These are phyloP conservation scores for Syzygium syzygioides DNA, from an alignment of 441 rosid genomes.

Conservation along the genomic window DNA sequence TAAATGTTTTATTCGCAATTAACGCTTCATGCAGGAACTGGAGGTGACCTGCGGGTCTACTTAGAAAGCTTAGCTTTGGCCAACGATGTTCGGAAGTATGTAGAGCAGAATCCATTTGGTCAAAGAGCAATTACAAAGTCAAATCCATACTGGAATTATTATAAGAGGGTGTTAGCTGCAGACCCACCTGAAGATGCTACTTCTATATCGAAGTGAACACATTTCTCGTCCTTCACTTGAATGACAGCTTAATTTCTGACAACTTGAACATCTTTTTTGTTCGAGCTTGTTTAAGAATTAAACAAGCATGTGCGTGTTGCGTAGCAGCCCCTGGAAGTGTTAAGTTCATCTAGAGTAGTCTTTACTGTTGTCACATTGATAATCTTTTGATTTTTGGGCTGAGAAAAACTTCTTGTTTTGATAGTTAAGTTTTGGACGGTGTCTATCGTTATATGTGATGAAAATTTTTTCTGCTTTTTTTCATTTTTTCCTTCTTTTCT, in stretches of 20 bases:
- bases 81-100: constrained; percentile 37
- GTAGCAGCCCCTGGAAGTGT: too few relatives aligned
- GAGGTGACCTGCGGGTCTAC: constrained; percentile 50
- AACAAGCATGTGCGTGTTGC: too few relatives aligned
- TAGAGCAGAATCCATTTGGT: constrained; percentile 54
- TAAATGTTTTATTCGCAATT: not conserved
- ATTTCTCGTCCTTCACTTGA: too few relatives aligned
- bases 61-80: constrained; percentile 42
- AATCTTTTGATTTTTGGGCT: not conserved
- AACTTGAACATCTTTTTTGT: too few relatives aligned
- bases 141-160: constrained; percentile 7
- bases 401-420: not conserved
- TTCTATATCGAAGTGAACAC: too few relatives aligned
- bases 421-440: not conserved
- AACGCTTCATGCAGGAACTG: constrained; percentile 29
- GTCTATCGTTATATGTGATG: not conserved
- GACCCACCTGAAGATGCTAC: too few relatives aligned
- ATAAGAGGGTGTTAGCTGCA: too few relatives aligned
- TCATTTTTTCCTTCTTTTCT: too few relatives aligned
- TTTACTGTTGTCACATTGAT: not conserved
- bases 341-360: too few relatives aligned
- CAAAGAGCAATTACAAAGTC: constrained; percentile 44
- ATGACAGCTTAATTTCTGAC: too few relatives aligned
- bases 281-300: too few relatives aligned
- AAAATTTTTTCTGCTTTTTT: not conserved